Evolutionary conservation across 495 filamentous ascomycete species (phyloP).

Genomic region (Halenospora varia): DNA sequence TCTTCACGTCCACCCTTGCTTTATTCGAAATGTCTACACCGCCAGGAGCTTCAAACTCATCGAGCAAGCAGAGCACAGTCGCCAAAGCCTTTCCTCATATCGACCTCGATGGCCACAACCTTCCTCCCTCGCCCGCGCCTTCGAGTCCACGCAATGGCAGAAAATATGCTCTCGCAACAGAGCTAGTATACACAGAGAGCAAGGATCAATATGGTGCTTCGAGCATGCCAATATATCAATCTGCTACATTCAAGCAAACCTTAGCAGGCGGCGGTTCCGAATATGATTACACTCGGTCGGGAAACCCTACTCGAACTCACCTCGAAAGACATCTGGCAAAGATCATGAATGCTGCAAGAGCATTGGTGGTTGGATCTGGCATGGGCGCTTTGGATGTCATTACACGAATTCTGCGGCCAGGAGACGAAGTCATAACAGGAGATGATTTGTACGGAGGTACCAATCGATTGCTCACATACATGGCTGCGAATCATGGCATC

Average conservation of each 20-base stretch:
- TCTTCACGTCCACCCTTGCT: conserved; percentile 13
- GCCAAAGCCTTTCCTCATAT: conserved; percentile 67
- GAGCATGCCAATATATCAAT: conserved; percentile 96
- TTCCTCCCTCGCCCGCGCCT: conserved; percentile 91
- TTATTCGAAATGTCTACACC: conserved; percentile 34
- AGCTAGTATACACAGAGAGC: conserved; percentile 92
- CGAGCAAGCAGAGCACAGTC: conserved; percentile 25
- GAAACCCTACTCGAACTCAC: conserved; percentile 94
- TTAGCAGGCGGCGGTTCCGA: conserved; percentile 68
- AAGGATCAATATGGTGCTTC: conserved; percentile 95
- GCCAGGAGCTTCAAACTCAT: conserved; percentile 26
- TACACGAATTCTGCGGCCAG: conserved; percentile 85
- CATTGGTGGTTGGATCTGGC: conserved; percentile 88
- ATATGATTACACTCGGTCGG: conserved; percentile 97
- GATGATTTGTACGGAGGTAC: conserved; percentile 97
- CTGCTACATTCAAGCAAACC: conserved; percentile 94
- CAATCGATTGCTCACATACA: conserved; percentile 87
- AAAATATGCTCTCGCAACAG: conserved; percentile 87
- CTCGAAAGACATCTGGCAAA: conserved; percentile 96
- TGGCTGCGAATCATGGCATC: conserved; percentile 72
- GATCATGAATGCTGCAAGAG: conserved; percentile 92
- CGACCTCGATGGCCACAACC: conserved; percentile 83
- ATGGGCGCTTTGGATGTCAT: conserved; percentile 98
- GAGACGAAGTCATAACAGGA: conserved; percentile 94
- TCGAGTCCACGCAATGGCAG: conserved; percentile 82